Conservation (phyloP, 306 rosid species). For the Sicyos baderoa region DNA sequence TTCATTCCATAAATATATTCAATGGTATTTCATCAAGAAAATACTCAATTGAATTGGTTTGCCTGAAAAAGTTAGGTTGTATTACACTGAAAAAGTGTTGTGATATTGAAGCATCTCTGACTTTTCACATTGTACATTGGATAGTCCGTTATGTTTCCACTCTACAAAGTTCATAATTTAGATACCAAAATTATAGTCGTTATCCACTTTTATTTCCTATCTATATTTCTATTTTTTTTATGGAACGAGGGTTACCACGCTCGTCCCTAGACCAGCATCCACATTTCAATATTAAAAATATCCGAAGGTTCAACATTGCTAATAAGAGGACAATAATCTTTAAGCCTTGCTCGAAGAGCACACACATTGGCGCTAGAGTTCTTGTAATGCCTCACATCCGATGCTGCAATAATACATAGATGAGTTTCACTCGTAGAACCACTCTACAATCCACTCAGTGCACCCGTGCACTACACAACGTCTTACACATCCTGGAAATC, state of each 20-base stretch:
- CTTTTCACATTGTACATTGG: conserved; percentile 6
- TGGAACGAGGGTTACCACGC: too few species aligned
- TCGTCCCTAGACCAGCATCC: too few species aligned
- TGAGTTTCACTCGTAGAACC: too few species aligned
- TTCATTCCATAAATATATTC: background rate
- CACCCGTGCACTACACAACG: background rate
- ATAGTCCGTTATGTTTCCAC: background rate
- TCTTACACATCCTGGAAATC: background rate
- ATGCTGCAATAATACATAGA: too few species aligned
- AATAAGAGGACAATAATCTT: background rate
- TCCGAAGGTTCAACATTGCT: background rate
- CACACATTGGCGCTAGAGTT: background rate
- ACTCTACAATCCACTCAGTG: too few species aligned
- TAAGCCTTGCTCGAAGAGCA: background rate
- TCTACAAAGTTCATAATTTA: background rate
- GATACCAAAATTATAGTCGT: background rate
- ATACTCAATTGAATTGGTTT: conserved; percentile 7
- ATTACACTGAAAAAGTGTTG: conserved; percentile 5
- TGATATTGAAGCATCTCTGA: background rate
- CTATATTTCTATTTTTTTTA: too few species aligned
- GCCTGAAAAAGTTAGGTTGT: conserved; percentile 8
- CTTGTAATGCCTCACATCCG: background rate
- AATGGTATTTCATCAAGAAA: background rate
- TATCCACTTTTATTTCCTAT: background rate
- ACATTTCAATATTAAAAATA: background rate